These are phyloP conservation scores for Stylonectria norvegica DNA, from an alignment of 2,329 filamentous ascomycete genomes.

Conservation along the genomic window DNA sequence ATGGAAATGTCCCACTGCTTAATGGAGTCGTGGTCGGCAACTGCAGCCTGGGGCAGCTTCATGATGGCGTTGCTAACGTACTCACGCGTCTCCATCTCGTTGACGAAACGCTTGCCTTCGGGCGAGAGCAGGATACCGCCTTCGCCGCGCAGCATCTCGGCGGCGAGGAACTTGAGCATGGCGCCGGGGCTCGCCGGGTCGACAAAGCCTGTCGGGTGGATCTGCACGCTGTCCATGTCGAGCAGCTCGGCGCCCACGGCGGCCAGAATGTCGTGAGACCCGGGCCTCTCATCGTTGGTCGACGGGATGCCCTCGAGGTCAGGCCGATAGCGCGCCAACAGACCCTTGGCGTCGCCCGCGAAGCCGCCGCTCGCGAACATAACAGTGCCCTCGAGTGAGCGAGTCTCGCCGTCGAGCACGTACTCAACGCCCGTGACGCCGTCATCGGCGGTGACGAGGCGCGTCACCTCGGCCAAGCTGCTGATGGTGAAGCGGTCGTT, in stretches of 20 bases:
- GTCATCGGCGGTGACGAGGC: conserved; percentile 37
- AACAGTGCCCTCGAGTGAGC: conserved; percentile 45
- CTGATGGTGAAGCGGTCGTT: conserved; percentile 49
- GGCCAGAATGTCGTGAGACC: conserved; percentile 45
- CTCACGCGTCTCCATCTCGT: conserved; percentile 60
- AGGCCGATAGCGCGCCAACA: conserved; percentile 54
- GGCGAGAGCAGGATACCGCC: conserved; percentile 54
- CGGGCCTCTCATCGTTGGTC: conserved; percentile 58
- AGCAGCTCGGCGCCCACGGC: conserved; percentile 41
- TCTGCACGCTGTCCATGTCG: conserved; percentile 57
- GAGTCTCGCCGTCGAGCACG: conserved; percentile 30
- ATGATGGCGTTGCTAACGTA: conserved; percentile 53
- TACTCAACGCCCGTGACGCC: conserved; percentile 53
- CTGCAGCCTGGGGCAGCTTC: conserved; percentile 29
- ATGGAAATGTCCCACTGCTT: conserved; percentile 58
- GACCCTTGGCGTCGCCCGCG: conserved; percentile 56
- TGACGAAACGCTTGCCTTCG: conserved; percentile 53
- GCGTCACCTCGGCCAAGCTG: conserved; percentile 51
- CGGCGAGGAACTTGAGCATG: conserved; percentile 59
- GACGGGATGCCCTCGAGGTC: conserved; percentile 59
- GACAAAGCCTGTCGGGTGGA: conserved; percentile 64
- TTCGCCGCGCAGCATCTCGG: conserved; percentile 60
- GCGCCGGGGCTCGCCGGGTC: conserved; percentile 46
- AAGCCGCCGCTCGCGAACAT: conserved; percentile 62
- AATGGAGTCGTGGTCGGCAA: conserved; percentile 26